A percentile compares a stretch with the other conserved stretches of the same genome.
These are phyloP conservation scores for Phytophthora megakarya DNA, from an alignment of 352 stramenopile species.

Conservation along the genomic window DNA sequence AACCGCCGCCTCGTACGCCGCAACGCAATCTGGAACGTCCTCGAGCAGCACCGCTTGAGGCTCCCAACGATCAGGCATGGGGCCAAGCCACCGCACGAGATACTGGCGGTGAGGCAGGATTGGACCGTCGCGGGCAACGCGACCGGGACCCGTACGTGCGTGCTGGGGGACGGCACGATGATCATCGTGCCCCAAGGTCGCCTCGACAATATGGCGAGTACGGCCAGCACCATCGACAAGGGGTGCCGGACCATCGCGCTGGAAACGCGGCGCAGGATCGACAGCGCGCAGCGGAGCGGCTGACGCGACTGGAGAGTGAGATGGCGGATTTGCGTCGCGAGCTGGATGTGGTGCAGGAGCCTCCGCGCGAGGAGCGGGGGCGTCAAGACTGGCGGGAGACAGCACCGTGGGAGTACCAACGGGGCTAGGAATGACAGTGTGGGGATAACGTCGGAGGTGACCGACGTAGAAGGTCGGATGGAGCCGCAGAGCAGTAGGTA, in stretches of 20 bases:
- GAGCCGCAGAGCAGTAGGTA: slow-evolving; percentile 15
- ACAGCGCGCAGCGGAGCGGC: background rate
- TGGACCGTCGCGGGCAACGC: no score
- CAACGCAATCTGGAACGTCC: no score
- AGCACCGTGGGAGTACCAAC: background rate
- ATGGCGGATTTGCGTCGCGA: background rate
- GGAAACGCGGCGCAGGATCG: background rate
- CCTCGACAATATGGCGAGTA: no score
- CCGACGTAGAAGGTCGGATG: slow-evolving; percentile 28
- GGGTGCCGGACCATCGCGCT: background rate
- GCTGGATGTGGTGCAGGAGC: no score
- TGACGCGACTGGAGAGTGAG: background rate
- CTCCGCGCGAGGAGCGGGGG: background rate
- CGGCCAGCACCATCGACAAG: no score
- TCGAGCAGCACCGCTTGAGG: no score
- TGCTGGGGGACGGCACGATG: background rate
- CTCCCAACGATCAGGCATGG: no score
- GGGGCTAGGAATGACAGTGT: background rate
- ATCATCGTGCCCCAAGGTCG: background rate
- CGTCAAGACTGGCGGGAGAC: background rate
- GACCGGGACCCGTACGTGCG: no score
- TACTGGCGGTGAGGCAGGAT: no score
- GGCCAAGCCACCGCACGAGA: no score
- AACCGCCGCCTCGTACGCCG: no score
- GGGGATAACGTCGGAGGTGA: slow-evolving; percentile 13